Conservation (phyloP, 805 yeast species). For the Candida cerambycidarum region DNA sequence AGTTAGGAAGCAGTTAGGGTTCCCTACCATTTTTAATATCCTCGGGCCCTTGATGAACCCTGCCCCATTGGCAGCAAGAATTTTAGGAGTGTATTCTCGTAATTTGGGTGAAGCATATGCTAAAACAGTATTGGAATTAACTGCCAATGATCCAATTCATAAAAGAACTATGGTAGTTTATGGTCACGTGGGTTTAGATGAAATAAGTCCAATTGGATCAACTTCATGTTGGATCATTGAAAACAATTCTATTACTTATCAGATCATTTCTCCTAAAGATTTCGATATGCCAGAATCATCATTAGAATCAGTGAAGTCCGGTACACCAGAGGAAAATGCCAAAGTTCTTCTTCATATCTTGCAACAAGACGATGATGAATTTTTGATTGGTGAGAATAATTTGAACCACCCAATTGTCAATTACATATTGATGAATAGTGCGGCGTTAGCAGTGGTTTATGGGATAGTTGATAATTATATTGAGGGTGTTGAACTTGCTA, state of each 20-base stretch:
- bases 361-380: slow-evolving; percentile 46
- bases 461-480: slow-evolving; percentile 71
- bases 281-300: slow-evolving; percentile 79
- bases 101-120: slow-evolving; percentile 82
- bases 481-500: slow-evolving; percentile 75
- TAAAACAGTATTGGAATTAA: slow-evolving; percentile 68
- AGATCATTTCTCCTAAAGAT: slow-evolving; percentile 64
- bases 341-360: slow-evolving; percentile 44
- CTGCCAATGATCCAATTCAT: slow-evolving; percentile 45
- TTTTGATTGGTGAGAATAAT: slow-evolving; percentile 38
- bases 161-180: slow-evolving; percentile 79
- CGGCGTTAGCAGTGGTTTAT: slow-evolving; percentile 79
- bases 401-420: slow-evolving; percentile 66
- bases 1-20: slow-evolving; percentile 74
- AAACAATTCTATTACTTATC: slow-evolving; percentile 42
- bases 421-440: slow-evolving; percentile 86
- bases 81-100: slow-evolving; percentile 86
- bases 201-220: slow-evolving; percentile 84
- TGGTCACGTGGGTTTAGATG: slow-evolving; percentile 92
- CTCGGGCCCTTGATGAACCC: slow-evolving; percentile 95
- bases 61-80: slow-evolving; percentile 72
- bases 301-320: slow-evolving; percentile 67
- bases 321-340: slow-evolving; percentile 89
- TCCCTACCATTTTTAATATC: slow-evolving; percentile 92
- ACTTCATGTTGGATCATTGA: slow-evolving; percentile 78